Evolutionary conservation across 192 early-diverging fungal species (phyloP).

Genomic region (Coemansia sp.): DNA sequence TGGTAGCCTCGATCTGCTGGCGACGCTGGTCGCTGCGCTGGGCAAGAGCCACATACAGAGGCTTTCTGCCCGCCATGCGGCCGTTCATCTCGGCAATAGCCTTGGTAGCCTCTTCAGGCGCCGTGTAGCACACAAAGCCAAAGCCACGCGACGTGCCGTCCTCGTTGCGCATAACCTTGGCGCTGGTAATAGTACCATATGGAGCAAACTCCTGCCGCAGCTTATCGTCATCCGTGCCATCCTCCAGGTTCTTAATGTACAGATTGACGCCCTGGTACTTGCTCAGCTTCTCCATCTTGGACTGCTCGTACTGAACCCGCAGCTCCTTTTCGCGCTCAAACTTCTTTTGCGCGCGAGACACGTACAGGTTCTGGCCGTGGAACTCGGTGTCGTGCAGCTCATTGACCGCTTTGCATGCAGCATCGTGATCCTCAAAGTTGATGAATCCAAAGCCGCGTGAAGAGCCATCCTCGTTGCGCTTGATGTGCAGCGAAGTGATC

Average conservation of each 20-base stretch:
- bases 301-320: constrained; percentile 90
- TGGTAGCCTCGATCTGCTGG: constrained; percentile 94
- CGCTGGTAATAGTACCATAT: constrained; percentile 94
- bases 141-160: constrained; percentile 86
- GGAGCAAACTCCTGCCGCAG: constrained; percentile 94
- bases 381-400: constrained; percentile 91
- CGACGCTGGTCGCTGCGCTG: constrained; percentile 97
- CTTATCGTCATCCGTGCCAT: constrained; percentile 92
- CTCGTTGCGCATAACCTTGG: constrained; percentile 98
- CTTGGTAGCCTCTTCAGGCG: constrained; percentile 97
- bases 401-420: constrained; percentile 82
- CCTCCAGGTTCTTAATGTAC: constrained; percentile 98
- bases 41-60: constrained; percentile 96
- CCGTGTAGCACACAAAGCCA: constrained; percentile 99
- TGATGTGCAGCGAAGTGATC: constrained; percentile 79
- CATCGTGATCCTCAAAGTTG: constrained; percentile 91
- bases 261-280: constrained; percentile 99
- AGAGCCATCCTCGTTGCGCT: constrained; percentile 73
- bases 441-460: constrained; percentile 97
- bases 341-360: constrained; percentile 98
- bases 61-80: constrained; percentile 90
- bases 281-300: constrained; percentile 91
- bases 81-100: constrained; percentile 99
- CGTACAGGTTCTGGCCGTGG: constrained; percentile 88
- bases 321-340: constrained; percentile 96